A percentile compares a stretch with the other conserved stretches of the same genome.
phyloP scores from a whole-genome alignment of 192 early-diverging fungal species.

The Chytriomyces sp. region DNA sequence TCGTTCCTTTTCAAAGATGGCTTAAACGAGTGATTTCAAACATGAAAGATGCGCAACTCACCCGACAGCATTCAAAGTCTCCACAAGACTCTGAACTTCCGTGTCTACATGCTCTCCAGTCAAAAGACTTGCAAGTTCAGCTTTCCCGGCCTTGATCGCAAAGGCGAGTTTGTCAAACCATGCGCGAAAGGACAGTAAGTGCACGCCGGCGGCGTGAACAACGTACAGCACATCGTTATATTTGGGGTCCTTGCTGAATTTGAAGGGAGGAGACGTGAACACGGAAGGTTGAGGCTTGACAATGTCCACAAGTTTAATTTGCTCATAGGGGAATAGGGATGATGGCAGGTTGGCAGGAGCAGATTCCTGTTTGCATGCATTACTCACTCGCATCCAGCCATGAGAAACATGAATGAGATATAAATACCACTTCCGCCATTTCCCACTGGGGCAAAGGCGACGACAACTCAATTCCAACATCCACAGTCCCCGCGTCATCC shows the following conservation, averaged over 20 bases:
- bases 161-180: conserved; percentile 3
- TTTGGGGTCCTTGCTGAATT: conserved; percentile 11
- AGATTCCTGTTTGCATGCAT: conserved; percentile 1
- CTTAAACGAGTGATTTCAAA: too few species aligned
- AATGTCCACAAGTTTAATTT: background rate
- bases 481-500: background rate
- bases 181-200: conserved; percentile 4
- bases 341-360: background rate
- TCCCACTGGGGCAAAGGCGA: conserved; percentile 2
- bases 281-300: too few species aligned
- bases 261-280: background rate
- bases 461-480: background rate
- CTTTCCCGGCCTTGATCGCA: background rate
- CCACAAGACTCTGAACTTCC: conserved; percentile 12
- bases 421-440: conserved; percentile 8
- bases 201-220: background rate
- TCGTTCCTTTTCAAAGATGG: background rate
- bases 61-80: background rate
- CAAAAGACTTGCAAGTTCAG: background rate
- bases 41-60: too few species aligned
- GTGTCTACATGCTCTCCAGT: conserved; percentile 1
- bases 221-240: conserved; percentile 11
- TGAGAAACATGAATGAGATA: background rate
- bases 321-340: conserved; percentile 6
- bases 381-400: too few species aligned